Evolutionary conservation across 441 rosid genomes (phyloP), one percentile per base, ranked within the genome.

Genomic region (Viola pubescens): DNA sequence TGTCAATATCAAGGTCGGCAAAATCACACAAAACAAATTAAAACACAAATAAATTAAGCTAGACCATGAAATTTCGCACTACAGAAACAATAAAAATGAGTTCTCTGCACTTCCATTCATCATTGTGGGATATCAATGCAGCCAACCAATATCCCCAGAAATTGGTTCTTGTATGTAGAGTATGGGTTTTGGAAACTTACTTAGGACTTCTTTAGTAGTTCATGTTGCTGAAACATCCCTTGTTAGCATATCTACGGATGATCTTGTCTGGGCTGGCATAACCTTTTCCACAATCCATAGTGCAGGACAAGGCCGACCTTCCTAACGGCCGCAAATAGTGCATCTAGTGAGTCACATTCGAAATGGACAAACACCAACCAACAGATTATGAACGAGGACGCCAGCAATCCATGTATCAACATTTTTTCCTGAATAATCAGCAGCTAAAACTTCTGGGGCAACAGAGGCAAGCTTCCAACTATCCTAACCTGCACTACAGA

Each of bases 331-430:
- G 80, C 84, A 59, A 84, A 89, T 14, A 89, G 82, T 54, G 78
- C 82, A 56, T 75, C 82, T 67, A 81, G 65, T 44, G 91, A 81
- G 54, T 80, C 84, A 65, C 96, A 94, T 65, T 80, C n/a, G 83
- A 73, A 89, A 89, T 16, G 96, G 96, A 61, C 81, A 88, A 73
- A 52, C 66, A 49, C 87, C 86, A 64, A 82, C 72, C 77, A 89
- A 75, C 49, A 89, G 80, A 26, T 81, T 86, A 64, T 84, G 82
- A 41, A 89, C 67, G 43, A 86, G 86, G 59, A 89, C 89, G 43
- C 96, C 96, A 12, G 88, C 94, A 66, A 94, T 84, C 96, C 94
- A 86, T 64, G 86, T 70, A 70, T 86, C 96, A 39, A 86, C 89
- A 68, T 89, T 86, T 82, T n/a, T n/a, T n/a, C 81, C 88, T n/a